A percentile compares a stretch with the other conserved stretches of the same genome.
These are phyloP conservation scores for Helotiales sp. DNA, from an alignment of 2,329 filamentous ascomycete species.

Conservation along the genomic window DNA sequence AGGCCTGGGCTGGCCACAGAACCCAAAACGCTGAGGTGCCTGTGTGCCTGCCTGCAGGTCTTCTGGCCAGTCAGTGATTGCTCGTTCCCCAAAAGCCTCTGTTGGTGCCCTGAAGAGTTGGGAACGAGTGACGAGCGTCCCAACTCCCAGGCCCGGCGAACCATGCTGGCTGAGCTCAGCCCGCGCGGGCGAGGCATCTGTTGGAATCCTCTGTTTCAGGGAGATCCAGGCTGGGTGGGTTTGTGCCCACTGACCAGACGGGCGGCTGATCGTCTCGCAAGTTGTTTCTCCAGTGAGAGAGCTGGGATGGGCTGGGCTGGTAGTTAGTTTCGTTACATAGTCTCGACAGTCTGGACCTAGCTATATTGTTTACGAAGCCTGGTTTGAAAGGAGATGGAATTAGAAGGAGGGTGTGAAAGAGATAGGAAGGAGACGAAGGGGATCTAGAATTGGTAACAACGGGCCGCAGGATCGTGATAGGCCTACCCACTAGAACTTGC, in stretches of 20 bases:
- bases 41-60: background rate
- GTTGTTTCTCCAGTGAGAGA: background rate
- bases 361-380: background rate
- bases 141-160: background rate
- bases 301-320: background rate
- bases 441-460: background rate
- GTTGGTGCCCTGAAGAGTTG: background rate
- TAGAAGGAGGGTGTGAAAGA: background rate
- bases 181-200: background rate
- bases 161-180: background rate
- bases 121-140: slow-evolving; percentile 10
- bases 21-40: background rate
- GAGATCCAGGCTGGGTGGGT: background rate
- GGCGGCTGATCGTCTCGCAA: background rate
- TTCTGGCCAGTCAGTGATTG: background rate
- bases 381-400: background rate
- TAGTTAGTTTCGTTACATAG: background rate
- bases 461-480: background rate
- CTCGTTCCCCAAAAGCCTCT: background rate
- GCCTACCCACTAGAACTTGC: background rate
- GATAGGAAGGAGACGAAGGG: background rate
- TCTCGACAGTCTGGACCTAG: background rate
- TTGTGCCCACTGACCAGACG: background rate
- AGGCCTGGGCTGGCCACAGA: background rate
- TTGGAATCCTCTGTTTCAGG: background rate